Evolutionary conservation across 768 basidiomycete genomes (phyloP).

Genomic region (Lactarius quietus): DNA sequence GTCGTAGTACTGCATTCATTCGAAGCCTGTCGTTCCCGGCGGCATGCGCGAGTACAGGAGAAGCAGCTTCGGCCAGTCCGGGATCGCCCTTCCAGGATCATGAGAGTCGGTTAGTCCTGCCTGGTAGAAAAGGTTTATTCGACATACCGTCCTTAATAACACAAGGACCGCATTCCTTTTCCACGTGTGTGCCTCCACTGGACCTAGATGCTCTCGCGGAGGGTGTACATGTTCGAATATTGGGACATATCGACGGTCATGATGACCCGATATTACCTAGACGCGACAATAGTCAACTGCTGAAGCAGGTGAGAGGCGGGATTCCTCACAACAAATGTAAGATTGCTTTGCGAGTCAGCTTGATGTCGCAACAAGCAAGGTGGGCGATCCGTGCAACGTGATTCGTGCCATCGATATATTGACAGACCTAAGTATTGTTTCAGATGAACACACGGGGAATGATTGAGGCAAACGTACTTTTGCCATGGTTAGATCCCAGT

Average conservation of each 20-base stretch:
- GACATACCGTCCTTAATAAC: slow-evolving; percentile 69
- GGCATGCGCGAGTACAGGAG: slow-evolving; percentile 83
- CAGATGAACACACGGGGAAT: slow-evolving; percentile 5
- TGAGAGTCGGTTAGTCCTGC: slow-evolving; percentile 1
- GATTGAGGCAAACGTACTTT: slow-evolving; percentile 48
- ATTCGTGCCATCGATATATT: slow-evolving; percentile 85
- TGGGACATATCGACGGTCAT: slow-evolving; percentile 98
- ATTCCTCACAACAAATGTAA: slow-evolving; percentile 81
- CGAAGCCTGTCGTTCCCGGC: slow-evolving; percentile 75
- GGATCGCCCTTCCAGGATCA: slow-evolving; percentile 49
- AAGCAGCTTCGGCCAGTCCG: slow-evolving; percentile 85
- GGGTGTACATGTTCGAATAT: slow-evolving; percentile 95
- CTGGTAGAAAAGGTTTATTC: slow-evolving; percentile 3
- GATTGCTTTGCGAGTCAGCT: slow-evolving; percentile 79
- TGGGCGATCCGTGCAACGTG: slow-evolving; percentile 90
- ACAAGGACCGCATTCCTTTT: slow-evolving; percentile 89
- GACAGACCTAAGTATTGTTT: slow-evolving; percentile 53
- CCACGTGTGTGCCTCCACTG: no score
- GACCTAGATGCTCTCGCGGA: slow-evolving; percentile 82
- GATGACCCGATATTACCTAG: slow-evolving; percentile 93
- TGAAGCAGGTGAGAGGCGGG: neutral
- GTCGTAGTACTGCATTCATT: slow-evolving; percentile 82
- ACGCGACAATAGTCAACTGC: neutral
- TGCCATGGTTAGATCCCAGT: slow-evolving; percentile 94
- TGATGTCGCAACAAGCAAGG: slow-evolving; percentile 83